Evolutionary conservation across 2,329 filamentous ascomycete species (phyloP).

Genomic region (Botrytis fragariae): DNA sequence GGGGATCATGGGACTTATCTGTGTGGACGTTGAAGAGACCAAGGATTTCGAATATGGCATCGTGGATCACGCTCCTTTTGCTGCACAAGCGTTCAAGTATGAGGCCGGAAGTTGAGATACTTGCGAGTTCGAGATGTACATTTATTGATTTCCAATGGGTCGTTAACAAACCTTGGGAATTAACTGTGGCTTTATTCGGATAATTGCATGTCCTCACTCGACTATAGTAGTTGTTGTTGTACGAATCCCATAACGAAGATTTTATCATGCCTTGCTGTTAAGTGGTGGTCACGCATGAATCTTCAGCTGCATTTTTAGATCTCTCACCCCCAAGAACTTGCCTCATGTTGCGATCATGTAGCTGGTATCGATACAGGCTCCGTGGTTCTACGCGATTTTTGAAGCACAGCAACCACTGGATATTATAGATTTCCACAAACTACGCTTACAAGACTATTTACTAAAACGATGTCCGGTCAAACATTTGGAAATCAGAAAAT

Average conservation of each 20-base stretch:
- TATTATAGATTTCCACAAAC: background rate
- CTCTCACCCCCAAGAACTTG: background rate
- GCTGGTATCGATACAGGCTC: background rate
- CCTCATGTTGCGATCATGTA: background rate
- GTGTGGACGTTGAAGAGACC: background rate
- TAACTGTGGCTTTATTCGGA: background rate
- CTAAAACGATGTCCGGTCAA: background rate
- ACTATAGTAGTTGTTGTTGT: no score
- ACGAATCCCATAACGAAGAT: background rate
- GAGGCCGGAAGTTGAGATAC: background rate
- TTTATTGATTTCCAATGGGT: background rate
- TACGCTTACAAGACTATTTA: background rate
- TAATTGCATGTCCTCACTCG: background rate
- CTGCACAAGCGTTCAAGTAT: background rate
- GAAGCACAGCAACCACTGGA: background rate
- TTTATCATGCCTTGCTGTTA: background rate
- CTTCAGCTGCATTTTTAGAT: background rate
- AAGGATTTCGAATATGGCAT: background rate
- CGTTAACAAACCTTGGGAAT: background rate
- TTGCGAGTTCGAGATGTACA: background rate
- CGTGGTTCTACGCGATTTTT: background rate
- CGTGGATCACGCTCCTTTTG: background rate
- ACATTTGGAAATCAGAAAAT: background rate
- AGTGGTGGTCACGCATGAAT: background rate
- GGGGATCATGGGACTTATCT: background rate